These are phyloP conservation scores for Penicillium sp. DNA, from an alignment of 2,329 filamentous ascomycete species.

Conservation along the genomic window DNA sequence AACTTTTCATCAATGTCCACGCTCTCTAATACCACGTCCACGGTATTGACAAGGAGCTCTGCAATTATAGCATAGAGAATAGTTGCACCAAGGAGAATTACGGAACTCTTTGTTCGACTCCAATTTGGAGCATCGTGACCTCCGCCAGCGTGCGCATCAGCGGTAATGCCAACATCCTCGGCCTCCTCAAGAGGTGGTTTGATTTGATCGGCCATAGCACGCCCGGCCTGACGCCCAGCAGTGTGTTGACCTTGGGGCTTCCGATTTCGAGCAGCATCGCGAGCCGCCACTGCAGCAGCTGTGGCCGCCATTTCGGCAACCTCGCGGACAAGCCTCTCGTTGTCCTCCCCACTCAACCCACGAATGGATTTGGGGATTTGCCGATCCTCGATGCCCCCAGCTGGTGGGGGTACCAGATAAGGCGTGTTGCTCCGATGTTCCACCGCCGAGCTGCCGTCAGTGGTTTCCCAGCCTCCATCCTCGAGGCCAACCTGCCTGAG, in stretches of 20 bases:
- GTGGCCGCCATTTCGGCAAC: conserved; percentile 94
- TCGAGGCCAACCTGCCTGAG: conserved; percentile 77
- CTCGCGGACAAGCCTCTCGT: conserved; percentile 75
- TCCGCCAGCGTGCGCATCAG: conserved; percentile 52
- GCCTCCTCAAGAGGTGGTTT: conserved; percentile 43
- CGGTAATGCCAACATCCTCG: conserved; percentile 47
- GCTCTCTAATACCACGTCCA: conserved; percentile 90
- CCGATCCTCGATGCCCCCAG: conserved; percentile 44
- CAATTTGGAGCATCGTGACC: conserved; percentile 99
- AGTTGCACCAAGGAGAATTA: conserved; percentile 86
- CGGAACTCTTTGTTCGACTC: conserved; percentile 85
- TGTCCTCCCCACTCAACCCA: conserved; percentile 79
- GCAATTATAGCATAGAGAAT: conserved; percentile 94
- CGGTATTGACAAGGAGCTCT: conserved; percentile 94
- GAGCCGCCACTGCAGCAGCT: conserved; percentile 80
- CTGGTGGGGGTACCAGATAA: conserved; percentile 76
- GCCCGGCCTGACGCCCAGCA: conserved; percentile 33
- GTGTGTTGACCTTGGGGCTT: conserved; percentile 48
- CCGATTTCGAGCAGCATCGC: conserved; percentile 64
- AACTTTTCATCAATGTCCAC: conserved; percentile 97
- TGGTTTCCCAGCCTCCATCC: conserved; percentile 47
- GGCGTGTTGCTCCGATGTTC: conserved; percentile 47
- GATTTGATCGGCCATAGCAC: conserved; percentile 36
- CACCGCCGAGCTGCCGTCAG: conserved; percentile 21
- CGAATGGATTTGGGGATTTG: conserved; percentile 42